Base-by-base conservation (phyloP, 768 basidiomycete species). In the Kwoniella newhampshirensis region DNA sequence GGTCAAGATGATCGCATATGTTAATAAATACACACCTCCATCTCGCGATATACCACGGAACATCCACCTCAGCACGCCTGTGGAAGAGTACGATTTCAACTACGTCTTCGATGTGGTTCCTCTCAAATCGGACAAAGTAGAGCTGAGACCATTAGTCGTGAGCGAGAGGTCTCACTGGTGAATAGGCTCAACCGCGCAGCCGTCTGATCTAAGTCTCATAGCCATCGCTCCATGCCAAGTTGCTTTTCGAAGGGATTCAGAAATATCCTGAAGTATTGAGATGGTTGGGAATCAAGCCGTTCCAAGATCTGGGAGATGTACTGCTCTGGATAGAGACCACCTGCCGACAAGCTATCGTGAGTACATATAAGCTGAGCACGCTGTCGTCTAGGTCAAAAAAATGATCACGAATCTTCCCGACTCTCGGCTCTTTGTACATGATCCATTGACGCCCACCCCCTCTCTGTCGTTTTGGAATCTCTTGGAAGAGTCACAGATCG, bases 61-160 rank as follows among this genome's bases (percentile, higher is more conserved):
- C 36, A 30, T 51, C 27, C 54, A 66, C 32, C 41, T 58, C 4
- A 27, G 64, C 17, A 69, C 68, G 7, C 63, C 66, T 2, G 32
- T 53, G 0, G 63, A 65, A 40, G 48, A 57, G n/a, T 73, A 73
- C 51, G 71, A 73, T 51, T 49, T 53, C 32, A 73, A 73, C 60
- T 73, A 57, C 36, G 54, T 57, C 48, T 68, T 70, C 30, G 56
- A 54, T 13, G 64, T 68, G 30, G 47, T 46, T 18, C 27, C 46
- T 8, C 64, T 73, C n/a, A 23, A 44, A 5, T 62, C 66, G 7
- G 64, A 70, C 47, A 48, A 62, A 23, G 64, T 73, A 2, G 62
- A 67, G 36, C 47, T 73, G 30, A 44, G 67, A 26, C 71, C 71
- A 0, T 68, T 60, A 47, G 43, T 68, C 4, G 67, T 66, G 39